phyloP scores from a whole-genome alignment of 257 asterid genomes.

The Nicotiana benthamiana region DNA sequence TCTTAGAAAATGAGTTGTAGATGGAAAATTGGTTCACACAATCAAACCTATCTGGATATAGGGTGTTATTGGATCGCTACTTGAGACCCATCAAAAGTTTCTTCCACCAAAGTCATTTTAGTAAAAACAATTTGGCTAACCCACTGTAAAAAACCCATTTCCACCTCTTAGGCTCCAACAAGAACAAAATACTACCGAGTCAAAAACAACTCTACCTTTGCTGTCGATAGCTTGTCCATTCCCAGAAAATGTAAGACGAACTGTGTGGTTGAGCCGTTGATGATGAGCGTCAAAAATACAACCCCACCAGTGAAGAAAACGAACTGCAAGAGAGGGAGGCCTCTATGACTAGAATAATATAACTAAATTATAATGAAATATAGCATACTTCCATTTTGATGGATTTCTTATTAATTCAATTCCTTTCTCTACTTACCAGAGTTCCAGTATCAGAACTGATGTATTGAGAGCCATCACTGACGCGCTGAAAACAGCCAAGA shows the following conservation, averaged over 20 bases:
- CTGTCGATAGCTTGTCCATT: slow-evolving; percentile 70
- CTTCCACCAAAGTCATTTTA: not conserved
- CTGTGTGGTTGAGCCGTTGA: slow-evolving; percentile 96
- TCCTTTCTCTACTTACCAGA: slow-evolving; percentile 48
- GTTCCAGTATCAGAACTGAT: slow-evolving; percentile 79
- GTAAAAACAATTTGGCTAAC: not conserved
- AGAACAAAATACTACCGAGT: not conserved
- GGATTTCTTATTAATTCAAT: not conserved
- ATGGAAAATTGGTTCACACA: not conserved
- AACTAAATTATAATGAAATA: not conserved
- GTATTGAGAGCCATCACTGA: slow-evolving; percentile 51
- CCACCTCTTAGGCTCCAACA: slow-evolving; percentile 1
- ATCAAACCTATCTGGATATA: not conserved
- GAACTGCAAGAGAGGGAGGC: slow-evolving; percentile 52
- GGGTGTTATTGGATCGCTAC: not conserved
- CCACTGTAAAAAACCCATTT: not conserved
- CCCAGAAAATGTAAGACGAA: slow-evolving; percentile 55
- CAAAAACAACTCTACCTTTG: slow-evolving; percentile 49
- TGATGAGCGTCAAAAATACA: slow-evolving; percentile 83
- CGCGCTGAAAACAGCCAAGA: slow-evolving; percentile 55
- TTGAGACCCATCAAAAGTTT: not conserved
- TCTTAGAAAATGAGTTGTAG: not conserved
- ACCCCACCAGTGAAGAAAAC: slow-evolving; percentile 96
- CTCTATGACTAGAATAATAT: not conserved
- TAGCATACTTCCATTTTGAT: not conserved